Conservation (phyloP, 768 basidiomycete species). For the Kwoniella newhampshirensis region DNA sequence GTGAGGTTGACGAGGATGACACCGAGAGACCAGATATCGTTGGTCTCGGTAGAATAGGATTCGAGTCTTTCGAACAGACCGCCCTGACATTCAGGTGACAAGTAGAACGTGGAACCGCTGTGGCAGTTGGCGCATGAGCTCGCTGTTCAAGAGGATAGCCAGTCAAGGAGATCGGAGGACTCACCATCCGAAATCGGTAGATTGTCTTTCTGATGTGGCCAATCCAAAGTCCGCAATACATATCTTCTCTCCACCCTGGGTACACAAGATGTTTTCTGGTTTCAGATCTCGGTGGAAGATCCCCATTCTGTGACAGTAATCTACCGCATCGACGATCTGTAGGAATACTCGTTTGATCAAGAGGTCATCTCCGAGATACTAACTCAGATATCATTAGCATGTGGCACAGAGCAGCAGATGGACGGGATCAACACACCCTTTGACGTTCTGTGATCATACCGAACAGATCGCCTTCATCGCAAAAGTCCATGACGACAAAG, state of each 20-base stretch:
- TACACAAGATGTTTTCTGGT: slow-evolving; percentile 84
- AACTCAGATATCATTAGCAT: slow-evolving; percentile 29
- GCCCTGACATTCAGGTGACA: slow-evolving; percentile 76
- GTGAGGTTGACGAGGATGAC: slow-evolving; percentile 76
- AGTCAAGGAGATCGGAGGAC: not conserved
- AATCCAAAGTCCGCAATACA: slow-evolving; percentile 95
- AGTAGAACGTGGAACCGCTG: slow-evolving; percentile 89
- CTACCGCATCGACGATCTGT: slow-evolving; percentile 89
- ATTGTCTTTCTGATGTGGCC: slow-evolving; percentile 78
- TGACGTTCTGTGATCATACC: slow-evolving; percentile 68
- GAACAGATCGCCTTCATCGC: slow-evolving; percentile 85
- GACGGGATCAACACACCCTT: slow-evolving; percentile 46
- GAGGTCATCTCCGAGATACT: slow-evolving; percentile 78
- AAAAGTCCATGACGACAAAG: slow-evolving; percentile 89
- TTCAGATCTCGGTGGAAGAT: slow-evolving; percentile 97
- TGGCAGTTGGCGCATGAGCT: not conserved
- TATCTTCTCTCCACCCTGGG: slow-evolving; percentile 66
- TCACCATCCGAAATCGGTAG: slow-evolving; percentile 79
- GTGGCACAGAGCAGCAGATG: not conserved
- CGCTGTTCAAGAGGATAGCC: not conserved
- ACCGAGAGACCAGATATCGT: slow-evolving; percentile 87
- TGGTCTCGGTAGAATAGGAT: slow-evolving; percentile 71
- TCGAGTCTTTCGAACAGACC: slow-evolving; percentile 56
- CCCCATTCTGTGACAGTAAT: slow-evolving; percentile 84
- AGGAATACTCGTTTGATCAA: slow-evolving; percentile 88